Conservation (phyloP, 106 monocot genomes). For the Xerophyta viscosa region DNA sequence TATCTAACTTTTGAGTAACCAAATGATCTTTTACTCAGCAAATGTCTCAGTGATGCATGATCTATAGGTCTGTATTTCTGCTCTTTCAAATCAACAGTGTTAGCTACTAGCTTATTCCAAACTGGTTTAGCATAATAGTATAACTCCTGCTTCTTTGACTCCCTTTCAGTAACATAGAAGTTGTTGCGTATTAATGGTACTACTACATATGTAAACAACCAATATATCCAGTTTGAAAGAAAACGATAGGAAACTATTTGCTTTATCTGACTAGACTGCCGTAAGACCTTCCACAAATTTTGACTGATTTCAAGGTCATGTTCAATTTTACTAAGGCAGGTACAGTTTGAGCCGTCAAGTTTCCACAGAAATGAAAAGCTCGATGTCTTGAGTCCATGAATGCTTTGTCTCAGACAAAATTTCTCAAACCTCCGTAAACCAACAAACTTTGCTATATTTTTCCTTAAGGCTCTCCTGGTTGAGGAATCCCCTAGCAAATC, state of each 20-base stretch:
- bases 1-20: constrained; percentile 80
- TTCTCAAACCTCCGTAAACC: constrained; percentile 56
- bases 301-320: neutral
- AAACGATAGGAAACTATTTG: constrained; percentile 16
- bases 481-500: constrained; percentile 57
- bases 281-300: neutral
- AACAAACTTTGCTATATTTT: constrained; percentile 82
- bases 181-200: constrained; percentile 51
- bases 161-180: constrained; percentile 91
- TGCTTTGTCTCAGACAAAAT: constrained; percentile 45
- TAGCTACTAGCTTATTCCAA: constrained; percentile 41
- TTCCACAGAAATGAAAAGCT: constrained; percentile 40
- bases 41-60: constrained; percentile 3
- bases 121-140: constrained; percentile 74
- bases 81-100: constrained; percentile 23
- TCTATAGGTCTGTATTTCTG: constrained; percentile 35
- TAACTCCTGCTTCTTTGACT: constrained; percentile 43
- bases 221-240: constrained; percentile 55
- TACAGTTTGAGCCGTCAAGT: constrained; percentile 14
- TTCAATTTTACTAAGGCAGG: constrained; percentile 1
- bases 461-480: constrained; percentile 61
- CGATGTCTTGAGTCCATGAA: constrained; percentile 45
- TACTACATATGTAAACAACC: constrained; percentile 67
- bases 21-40: constrained; percentile 37
- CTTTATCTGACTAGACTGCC: neutral